Evolutionary conservation across 106 monocot species (phyloP).

Genomic region (Apostasia shenzhenica): DNA sequence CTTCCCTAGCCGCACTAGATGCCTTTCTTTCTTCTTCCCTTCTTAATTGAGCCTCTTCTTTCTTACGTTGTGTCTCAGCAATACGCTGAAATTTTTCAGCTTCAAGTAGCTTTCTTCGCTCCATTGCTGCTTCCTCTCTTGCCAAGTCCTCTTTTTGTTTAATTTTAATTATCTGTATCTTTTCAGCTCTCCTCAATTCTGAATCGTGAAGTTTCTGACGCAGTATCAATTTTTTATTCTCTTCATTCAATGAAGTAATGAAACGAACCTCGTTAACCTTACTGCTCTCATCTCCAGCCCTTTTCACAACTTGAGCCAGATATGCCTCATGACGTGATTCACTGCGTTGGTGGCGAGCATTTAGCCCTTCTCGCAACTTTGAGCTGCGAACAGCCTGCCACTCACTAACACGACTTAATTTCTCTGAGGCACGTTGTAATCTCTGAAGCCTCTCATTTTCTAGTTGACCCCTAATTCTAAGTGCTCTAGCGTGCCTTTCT

Average conservation of each 20-base stretch:
- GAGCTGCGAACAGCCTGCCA: slow-evolving; percentile 93
- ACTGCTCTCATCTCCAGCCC: slow-evolving; percentile 98
- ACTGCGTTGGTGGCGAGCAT: slow-evolving; percentile 80
- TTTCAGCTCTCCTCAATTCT: slow-evolving; percentile 93
- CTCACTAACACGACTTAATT: slow-evolving; percentile 89
- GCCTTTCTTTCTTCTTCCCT: slow-evolving; percentile 97
- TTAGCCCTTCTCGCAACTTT: slow-evolving; percentile 78
- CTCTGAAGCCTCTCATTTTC: slow-evolving; percentile 90
- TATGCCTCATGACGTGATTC: slow-evolving; percentile 92
- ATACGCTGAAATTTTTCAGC: slow-evolving; percentile 94
- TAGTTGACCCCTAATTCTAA: slow-evolving; percentile 78
- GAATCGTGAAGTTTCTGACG: slow-evolving; percentile 93
- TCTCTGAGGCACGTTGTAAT: slow-evolving; percentile 87
- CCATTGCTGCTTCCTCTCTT: slow-evolving; percentile 93
- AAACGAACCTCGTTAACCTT: slow-evolving; percentile 98
- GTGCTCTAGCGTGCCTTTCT: slow-evolving; percentile 94
- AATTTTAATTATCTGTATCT: slow-evolving; percentile 71
- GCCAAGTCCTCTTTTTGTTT: slow-evolving; percentile 92
- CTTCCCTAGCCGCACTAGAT: slow-evolving; percentile 95
- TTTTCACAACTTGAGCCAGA: slow-evolving; percentile 85
- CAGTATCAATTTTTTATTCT: slow-evolving; percentile 86
- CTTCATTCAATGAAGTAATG: slow-evolving; percentile 96
- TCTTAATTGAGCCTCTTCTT: slow-evolving; percentile 89
- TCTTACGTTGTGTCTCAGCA: slow-evolving; percentile 84
- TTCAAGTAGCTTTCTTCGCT: slow-evolving; percentile 93